phyloP scores from a whole-genome alignment of 2,329 filamentous ascomycete genomes.

The Monilinia aucupariae region DNA sequence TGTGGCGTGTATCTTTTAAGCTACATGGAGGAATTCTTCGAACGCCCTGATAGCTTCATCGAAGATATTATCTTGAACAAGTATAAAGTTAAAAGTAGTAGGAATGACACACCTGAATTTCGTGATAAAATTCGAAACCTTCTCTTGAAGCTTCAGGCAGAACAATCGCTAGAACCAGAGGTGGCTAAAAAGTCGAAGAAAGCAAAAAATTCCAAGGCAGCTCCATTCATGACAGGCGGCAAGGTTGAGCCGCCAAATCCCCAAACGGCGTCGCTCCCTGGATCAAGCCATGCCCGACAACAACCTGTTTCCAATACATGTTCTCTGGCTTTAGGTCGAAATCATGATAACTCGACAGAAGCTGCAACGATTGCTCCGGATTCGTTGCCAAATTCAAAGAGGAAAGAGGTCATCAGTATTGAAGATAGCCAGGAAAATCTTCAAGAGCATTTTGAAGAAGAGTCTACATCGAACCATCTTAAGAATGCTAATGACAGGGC shows the following conservation, averaged over 20 bases:
- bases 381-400: not conserved
- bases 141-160: constrained; percentile 56
- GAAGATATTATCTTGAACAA: constrained; percentile 55
- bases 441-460: not conserved
- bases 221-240: not conserved
- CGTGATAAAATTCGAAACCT: constrained; percentile 60
- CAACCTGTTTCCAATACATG: not conserved
- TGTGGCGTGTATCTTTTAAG: constrained; percentile 83
- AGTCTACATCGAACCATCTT: not conserved
- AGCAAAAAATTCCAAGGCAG: not conserved
- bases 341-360: not conserved
- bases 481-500: not conserved
- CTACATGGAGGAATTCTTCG: constrained; percentile 78
- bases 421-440: constrained; percentile 10
- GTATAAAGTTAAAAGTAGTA: constrained; percentile 50
- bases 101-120: constrained; percentile 50
- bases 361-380: not conserved
- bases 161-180: constrained; percentile 40
- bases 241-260: not conserved
- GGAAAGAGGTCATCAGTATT: not conserved
- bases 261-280: not conserved
- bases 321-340: not conserved
- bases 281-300: constrained; percentile 8
- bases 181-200: not conserved
- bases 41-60: constrained; percentile 66